Evolutionary conservation across 2,329 filamentous ascomycete genomes (phyloP).

Genomic region (Ilyonectria robusta): DNA sequence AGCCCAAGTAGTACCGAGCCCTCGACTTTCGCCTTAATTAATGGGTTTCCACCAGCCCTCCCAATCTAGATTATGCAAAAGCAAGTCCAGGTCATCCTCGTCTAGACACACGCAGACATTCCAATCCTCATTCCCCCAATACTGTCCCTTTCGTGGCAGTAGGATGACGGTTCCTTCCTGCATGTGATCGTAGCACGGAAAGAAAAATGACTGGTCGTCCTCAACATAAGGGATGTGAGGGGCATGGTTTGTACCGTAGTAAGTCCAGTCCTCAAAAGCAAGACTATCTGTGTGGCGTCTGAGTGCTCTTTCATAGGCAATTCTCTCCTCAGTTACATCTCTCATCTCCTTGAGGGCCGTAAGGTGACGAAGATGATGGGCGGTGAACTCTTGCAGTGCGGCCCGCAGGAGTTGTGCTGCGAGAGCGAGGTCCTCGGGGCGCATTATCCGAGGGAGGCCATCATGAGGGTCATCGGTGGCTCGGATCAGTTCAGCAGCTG

Average conservation of each 20-base stretch:
- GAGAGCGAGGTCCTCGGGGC: not conserved
- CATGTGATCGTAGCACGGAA: constrained; percentile 33
- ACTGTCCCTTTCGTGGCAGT: constrained; percentile 30
- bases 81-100: constrained; percentile 15
- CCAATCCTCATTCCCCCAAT: constrained; percentile 22
- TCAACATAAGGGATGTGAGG: constrained; percentile 24
- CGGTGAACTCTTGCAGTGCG: constrained; percentile 21
- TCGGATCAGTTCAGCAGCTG: constrained; percentile 19
- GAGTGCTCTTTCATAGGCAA: constrained; percentile 30
- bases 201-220: constrained; percentile 21
- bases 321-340: constrained; percentile 16
- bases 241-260: constrained; percentile 16
- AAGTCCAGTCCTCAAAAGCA: constrained; percentile 42
- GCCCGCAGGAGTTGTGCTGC: constrained; percentile 17
- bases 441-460: not conserved
- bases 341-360: constrained; percentile 33
- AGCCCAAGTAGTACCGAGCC: no score
- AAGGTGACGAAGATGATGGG: constrained; percentile 28
- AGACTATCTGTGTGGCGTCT: constrained; percentile 28
- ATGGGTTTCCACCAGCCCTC: constrained; percentile 19
- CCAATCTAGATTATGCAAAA: constrained; percentile 6
- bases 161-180: constrained; percentile 40
- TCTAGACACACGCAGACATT: constrained; percentile 35
- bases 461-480: not conserved
- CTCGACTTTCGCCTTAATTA: not conserved